Conservation (phyloP, 1,139 yeast genomes). For the Yamadazyma atlantica region DNA sequence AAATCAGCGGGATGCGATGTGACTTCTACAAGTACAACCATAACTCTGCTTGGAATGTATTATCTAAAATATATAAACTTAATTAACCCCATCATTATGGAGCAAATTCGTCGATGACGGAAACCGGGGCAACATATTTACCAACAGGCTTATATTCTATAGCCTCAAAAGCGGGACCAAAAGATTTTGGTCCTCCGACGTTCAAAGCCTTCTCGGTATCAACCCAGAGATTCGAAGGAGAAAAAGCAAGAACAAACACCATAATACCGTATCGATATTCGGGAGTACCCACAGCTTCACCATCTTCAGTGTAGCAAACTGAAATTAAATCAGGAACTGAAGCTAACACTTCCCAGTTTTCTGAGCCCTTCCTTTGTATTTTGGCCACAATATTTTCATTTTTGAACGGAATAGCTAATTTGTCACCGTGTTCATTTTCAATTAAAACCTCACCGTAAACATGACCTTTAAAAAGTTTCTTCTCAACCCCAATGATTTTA, state of each 20-base stretch:
- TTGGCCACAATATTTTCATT: conserved; percentile 43
- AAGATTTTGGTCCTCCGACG: conserved; percentile 42
- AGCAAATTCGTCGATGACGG: conserved; percentile 40
- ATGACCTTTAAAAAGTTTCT: conserved; percentile 41
- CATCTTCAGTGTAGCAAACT: conserved; percentile 40
- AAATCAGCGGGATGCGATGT: no score
- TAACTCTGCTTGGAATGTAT: no score
- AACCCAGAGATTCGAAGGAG: conserved; percentile 41
- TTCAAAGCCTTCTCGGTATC: conserved; percentile 30
- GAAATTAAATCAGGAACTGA: conserved; percentile 49
- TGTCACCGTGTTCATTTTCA: conserved; percentile 22
- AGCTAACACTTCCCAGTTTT: conserved; percentile 24
- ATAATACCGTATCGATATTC: conserved; percentile 38
- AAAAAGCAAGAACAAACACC: conserved; percentile 40
- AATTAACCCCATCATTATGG: no score
- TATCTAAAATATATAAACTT: no score
- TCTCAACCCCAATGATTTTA: conserved; percentile 43
- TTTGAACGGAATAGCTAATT: conserved; percentile 41
- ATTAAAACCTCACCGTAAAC: conserved; percentile 46
- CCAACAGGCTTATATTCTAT: conserved; percentile 37
- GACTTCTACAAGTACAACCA: no score
- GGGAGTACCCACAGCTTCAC: conserved; percentile 49
- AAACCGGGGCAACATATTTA: conserved; percentile 26
- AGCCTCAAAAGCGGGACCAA: conserved; percentile 29
- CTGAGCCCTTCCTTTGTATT: conserved; percentile 15